Percentiles rank a stretch among this genome's conserved stretches.
phyloP scores from a whole-genome alignment of 1,139 yeast genomes.

The Trichomonascaceae sp. region DNA sequence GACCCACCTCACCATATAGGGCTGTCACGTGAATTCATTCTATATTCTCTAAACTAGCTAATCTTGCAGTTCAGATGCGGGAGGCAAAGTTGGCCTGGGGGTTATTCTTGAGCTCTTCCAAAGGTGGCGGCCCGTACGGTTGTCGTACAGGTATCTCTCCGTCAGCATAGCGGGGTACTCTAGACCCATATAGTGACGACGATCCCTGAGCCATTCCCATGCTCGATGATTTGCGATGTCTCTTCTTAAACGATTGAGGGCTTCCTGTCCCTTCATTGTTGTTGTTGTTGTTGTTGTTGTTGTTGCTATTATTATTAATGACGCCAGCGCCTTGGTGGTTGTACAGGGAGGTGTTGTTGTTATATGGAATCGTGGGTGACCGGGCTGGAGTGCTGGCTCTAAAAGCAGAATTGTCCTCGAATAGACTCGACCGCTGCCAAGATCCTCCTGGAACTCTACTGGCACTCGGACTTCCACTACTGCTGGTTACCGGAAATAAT shows the following conservation, averaged over 20 bases:
- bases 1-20: too few relatives aligned
- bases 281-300: background rate
- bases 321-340: constrained; percentile 2
- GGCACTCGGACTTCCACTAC: background rate
- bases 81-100: constrained; percentile 13
- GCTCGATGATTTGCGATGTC: constrained; percentile 1
- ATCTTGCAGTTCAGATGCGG: background rate
- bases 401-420: background rate
- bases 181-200: constrained; percentile 2
- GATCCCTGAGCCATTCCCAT: constrained; percentile 5
- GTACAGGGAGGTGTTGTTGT: background rate
- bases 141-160: constrained; percentile 19
- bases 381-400: background rate
- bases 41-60: too few relatives aligned
- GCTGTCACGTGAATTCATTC: too few relatives aligned
- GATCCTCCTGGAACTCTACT: too few relatives aligned
- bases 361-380: background rate
- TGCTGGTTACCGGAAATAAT: constrained; percentile 1
- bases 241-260: constrained; percentile 1
- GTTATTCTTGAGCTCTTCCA: constrained; percentile 16
- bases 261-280: constrained; percentile 1
- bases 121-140: constrained; percentile 23
- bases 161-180: constrained; percentile 6
- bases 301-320: background rate
- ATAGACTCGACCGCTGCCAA: background rate